These are phyloP conservation scores for Debaryomyces psychrophilus DNA, from an alignment of 1,139 yeast genomes.

Conservation along the genomic window DNA sequence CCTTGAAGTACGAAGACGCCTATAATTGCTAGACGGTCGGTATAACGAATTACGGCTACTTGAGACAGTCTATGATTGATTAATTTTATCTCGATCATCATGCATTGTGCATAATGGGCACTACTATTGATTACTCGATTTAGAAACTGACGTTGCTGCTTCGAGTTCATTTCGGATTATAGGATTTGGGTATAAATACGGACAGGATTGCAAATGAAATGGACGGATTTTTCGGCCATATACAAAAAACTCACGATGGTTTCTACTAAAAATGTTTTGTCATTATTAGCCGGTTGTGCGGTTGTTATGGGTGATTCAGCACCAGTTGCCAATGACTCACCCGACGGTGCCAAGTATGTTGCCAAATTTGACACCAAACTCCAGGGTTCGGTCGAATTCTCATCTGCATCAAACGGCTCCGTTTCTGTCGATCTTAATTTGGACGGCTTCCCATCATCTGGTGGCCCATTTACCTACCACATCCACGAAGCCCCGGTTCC, in stretches of 20 bases:
- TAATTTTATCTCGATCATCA: constrained; percentile 8
- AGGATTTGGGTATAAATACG: background rate
- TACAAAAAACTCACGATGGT: constrained; percentile 7
- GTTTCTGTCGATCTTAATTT: constrained; percentile 37
- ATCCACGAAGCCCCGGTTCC: constrained; percentile 45
- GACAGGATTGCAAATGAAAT: background rate
- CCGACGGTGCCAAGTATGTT: constrained; percentile 24
- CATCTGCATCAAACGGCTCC: constrained; percentile 35
- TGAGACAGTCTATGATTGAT: constrained; percentile 3
- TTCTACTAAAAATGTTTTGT: constrained; percentile 12
- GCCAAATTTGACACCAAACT: constrained; percentile 28
- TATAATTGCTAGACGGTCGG: background rate
- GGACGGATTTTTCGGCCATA: background rate
- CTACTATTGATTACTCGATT: background rate
- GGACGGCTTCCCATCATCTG: constrained; percentile 35
- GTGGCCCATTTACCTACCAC: constrained; percentile 50
- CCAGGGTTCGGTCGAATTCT: constrained; percentile 35
- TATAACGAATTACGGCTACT: no score
- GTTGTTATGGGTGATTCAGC: constrained; percentile 25
- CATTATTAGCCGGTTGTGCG: constrained; percentile 15
- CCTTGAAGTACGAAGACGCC: background rate
- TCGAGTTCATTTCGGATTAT: no score
- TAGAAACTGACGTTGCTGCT: background rate
- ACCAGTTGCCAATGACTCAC: constrained; percentile 33
- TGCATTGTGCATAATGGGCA: background rate